These are phyloP conservation scores for Cladosporium sp. DNA, from an alignment of 2,329 filamentous ascomycete species.

Conservation along the genomic window DNA sequence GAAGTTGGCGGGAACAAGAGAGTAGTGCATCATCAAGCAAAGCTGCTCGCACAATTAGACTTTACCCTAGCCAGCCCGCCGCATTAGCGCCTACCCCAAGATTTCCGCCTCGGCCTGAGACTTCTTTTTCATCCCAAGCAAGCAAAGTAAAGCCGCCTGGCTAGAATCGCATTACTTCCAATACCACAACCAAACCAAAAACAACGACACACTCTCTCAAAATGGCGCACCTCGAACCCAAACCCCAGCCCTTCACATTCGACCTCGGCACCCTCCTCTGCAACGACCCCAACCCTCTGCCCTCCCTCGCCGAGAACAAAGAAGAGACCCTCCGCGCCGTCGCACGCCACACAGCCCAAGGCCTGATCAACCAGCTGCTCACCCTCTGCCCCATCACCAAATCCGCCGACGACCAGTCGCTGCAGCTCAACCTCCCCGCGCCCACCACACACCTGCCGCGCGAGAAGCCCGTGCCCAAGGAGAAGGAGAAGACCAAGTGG, in stretches of 20 bases:
- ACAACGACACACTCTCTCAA: constrained; percentile 25
- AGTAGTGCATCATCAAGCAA: background rate
- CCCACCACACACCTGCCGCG: constrained; percentile 74
- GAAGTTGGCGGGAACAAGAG: background rate
- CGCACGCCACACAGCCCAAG: constrained; percentile 88
- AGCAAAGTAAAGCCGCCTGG: constrained; percentile 6
- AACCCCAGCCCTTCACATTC: constrained; percentile 88
- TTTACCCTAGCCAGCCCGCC: constrained; percentile 7
- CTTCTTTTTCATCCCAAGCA: constrained; percentile 13
- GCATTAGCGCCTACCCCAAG: constrained; percentile 15
- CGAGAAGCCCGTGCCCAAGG: constrained; percentile 84
- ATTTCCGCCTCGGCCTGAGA: constrained; percentile 18
- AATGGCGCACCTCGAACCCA: constrained; percentile 48
- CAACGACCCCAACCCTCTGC: constrained; percentile 82
- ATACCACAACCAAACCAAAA: background rate
- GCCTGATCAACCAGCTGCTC: constrained; percentile 90
- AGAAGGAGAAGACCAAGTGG: constrained; percentile 89
- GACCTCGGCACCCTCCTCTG: constrained; percentile 85
- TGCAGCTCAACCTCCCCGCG: constrained; percentile 76
- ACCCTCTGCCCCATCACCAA: constrained; percentile 80
- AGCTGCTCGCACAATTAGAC: constrained; percentile 1
- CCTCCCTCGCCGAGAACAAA: constrained; percentile 50
- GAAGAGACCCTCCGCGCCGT: constrained; percentile 71
- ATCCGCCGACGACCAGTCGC: constrained; percentile 59
- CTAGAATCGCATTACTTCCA: background rate